These are phyloP conservation scores for Pinus albicaulis DNA, from an alignment of 75 land plant species.

Conservation along the genomic window DNA sequence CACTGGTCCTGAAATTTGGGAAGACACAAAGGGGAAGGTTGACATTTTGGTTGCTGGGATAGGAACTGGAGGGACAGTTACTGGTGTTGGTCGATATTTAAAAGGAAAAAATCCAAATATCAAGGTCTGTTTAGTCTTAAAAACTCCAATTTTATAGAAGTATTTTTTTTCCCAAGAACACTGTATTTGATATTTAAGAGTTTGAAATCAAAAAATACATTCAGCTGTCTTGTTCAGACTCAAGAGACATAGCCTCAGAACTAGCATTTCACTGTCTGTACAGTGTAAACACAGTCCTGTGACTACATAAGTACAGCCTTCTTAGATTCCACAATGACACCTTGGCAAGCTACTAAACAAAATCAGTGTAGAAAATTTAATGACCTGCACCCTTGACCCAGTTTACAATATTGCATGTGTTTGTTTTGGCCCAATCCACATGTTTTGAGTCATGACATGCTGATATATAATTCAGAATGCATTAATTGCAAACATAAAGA, in stretches of 20 bases:
- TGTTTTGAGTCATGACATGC: too few relatives aligned
- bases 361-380: too few relatives aligned
- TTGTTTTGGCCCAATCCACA: too few relatives aligned
- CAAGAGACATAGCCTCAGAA: background rate
- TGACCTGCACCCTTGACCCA: too few relatives aligned
- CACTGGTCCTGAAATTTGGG: conserved; percentile 98
- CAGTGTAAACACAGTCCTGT: background rate
- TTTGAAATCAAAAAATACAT: too few relatives aligned
- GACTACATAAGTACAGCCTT: too few relatives aligned
- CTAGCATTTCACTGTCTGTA: background rate
- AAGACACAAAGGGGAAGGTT: conserved; percentile 83
- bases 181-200: too few relatives aligned
- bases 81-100: conserved; percentile 78
- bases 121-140: conserved; percentile 43
- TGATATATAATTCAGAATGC: too few relatives aligned
- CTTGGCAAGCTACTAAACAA: too few relatives aligned
- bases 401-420: too few relatives aligned
- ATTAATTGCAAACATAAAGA: too few relatives aligned
- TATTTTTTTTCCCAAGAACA: background rate
- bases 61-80: conserved; percentile 91
- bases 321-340: too few relatives aligned
- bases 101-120: conserved; percentile 73
- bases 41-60: conserved; percentile 88
- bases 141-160: background rate
- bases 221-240: background rate